Evolutionary conservation across 2,329 filamentous ascomycete genomes (phyloP).

Genomic region (Pezicula neosporulosa): DNA sequence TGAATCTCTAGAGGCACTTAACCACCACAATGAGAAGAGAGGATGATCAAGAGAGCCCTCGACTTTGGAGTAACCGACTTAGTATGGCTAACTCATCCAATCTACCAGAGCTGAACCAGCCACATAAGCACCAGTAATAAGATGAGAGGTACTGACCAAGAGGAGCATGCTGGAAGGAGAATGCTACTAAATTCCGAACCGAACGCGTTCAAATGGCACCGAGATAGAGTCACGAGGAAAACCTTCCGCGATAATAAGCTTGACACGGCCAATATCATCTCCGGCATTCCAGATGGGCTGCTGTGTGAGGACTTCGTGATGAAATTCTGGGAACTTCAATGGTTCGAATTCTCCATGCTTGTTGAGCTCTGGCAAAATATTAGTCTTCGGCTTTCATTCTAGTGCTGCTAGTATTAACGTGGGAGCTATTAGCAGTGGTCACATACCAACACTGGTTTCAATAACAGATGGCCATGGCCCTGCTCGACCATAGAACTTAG

Average conservation of each 20-base stretch:
- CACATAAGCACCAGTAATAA: not conserved
- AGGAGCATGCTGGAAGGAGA: slow-evolving; percentile 84
- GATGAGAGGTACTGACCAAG: slow-evolving; percentile 48
- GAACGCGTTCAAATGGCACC: slow-evolving; percentile 60
- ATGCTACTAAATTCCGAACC: slow-evolving; percentile 71
- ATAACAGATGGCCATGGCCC: slow-evolving; percentile 46
- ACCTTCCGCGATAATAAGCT: slow-evolving; percentile 71
- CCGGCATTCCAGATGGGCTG: slow-evolving; percentile 69
- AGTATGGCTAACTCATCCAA: too few relatives aligned
- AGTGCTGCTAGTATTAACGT: not conserved
- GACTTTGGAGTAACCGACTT: too few relatives aligned
- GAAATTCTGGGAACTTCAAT: slow-evolving; percentile 73
- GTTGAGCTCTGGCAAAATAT: slow-evolving; percentile 20
- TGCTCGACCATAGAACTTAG: slow-evolving; percentile 47
- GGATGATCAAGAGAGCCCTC: too few relatives aligned
- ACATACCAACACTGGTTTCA: slow-evolving; percentile 39
- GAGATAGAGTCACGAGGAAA: slow-evolving; percentile 51
- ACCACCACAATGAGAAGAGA: too few relatives aligned
- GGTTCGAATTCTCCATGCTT: slow-evolving; percentile 49
- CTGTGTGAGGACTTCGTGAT: slow-evolving; percentile 64
- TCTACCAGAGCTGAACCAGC: too few relatives aligned
- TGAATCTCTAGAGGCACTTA: too few relatives aligned
- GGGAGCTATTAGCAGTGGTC: not conserved
- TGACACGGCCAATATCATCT: slow-evolving; percentile 72
- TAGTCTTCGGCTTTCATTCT: not conserved